phyloP scores from a whole-genome alignment of 75 land plant species.

The Larix kaempferi region DNA sequence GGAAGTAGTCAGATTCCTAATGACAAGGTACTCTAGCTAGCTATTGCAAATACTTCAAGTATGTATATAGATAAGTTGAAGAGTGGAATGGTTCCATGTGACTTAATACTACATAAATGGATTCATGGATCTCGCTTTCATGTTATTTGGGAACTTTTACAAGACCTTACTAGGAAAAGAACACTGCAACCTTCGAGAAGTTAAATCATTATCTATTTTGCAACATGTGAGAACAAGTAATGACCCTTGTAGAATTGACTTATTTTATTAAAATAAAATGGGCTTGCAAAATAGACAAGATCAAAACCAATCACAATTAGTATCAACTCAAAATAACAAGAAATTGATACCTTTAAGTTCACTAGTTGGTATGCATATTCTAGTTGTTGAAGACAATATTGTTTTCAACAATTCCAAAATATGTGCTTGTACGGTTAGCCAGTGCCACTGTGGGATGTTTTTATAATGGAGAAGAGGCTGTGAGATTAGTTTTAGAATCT shows the following conservation, averaged over 20 bases:
- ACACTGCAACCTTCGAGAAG: not conserved
- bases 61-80: no score
- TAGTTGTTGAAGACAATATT: conserved; percentile 57
- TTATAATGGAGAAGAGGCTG: conserved; percentile 62
- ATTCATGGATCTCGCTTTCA: not conserved
- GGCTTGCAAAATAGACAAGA: not conserved
- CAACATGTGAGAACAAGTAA: not conserved
- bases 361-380: conserved; percentile 42
- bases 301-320: not conserved
- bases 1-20: no score
- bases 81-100: not conserved
- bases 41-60: no score
- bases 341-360: conserved; percentile 16
- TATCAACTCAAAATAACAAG: not conserved
- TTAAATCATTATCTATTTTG: not conserved
- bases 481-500: conserved; percentile 27
- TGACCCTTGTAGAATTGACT: not conserved
- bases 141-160: conserved; percentile 25
- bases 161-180: conserved; percentile 24
- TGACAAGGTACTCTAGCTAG: no score
- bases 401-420: conserved; percentile 11
- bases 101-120: not conserved
- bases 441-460: conserved; percentile 39
- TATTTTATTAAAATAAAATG: not conserved
- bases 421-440: conserved; percentile 19